Percentiles rank a stretch among this genome's conserved stretches.
phyloP scores from a whole-genome alignment of 345 rosid species.

The Orychophragmus violaceus region DNA sequence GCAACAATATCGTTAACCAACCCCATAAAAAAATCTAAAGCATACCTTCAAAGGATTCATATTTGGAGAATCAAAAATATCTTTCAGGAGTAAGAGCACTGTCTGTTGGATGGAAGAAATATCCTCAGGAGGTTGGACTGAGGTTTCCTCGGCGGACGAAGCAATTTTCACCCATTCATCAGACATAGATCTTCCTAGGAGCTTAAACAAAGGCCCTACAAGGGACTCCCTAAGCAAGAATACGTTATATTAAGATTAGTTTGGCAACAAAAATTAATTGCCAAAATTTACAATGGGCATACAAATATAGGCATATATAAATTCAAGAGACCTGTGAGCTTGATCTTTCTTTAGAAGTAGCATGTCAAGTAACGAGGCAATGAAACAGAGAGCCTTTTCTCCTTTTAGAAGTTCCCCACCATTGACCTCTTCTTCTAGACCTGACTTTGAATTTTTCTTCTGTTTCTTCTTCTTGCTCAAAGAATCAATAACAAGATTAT shows the following conservation, averaged over 20 bases:
- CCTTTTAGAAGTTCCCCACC: conserved; percentile 33
- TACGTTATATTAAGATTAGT: conserved; percentile 2
- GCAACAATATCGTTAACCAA: conserved; percentile 7
- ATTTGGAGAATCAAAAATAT: conserved; percentile 45
- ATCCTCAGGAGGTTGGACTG: conserved; percentile 34
- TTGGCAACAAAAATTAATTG: conserved; percentile 3
- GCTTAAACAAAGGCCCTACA: conserved; percentile 65
- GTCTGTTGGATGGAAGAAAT: conserved; percentile 51
- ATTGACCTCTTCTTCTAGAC: conserved; percentile 26
- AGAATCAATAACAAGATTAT: conserved; percentile 28
- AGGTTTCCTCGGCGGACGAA: conserved; percentile 33
- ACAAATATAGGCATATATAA: conserved; percentile 10
- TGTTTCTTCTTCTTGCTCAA: conserved; percentile 60
- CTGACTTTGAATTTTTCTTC: conserved; percentile 38
- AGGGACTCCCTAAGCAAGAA: conserved; percentile 53
- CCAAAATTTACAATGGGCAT: background rate
- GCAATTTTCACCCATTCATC: conserved; percentile 38
- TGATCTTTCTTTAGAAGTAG: conserved; percentile 72
- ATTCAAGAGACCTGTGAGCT: conserved; percentile 51
- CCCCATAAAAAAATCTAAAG: background rate
- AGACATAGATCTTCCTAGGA: conserved; percentile 50
- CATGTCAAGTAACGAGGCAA: conserved; percentile 72
- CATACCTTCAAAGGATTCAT: conserved; percentile 48
- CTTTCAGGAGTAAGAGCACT: conserved; percentile 58
- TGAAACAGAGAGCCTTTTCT: conserved; percentile 40